These are phyloP conservation scores for Arthrocladium fulminans DNA, from an alignment of 2,329 filamentous ascomycete genomes.

Conservation along the genomic window DNA sequence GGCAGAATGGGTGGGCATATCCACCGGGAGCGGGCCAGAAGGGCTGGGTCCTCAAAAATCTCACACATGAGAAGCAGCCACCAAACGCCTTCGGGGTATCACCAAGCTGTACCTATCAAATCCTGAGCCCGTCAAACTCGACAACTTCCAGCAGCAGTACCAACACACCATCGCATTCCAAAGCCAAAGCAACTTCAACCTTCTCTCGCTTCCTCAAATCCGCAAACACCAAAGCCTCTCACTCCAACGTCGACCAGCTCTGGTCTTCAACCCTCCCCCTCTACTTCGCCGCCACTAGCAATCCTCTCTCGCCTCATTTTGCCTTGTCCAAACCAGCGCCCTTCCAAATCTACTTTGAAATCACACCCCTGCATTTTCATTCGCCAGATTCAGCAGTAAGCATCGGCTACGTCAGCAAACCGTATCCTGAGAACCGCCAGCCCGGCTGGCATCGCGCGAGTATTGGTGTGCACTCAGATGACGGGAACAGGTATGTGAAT, in stretches of 20 bases:
- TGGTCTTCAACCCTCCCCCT: slow-evolving; percentile 48
- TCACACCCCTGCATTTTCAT: slow-evolving; percentile 39
- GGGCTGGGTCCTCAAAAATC: background rate
- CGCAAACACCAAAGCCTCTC: slow-evolving; percentile 18
- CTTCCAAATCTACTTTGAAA: slow-evolving; percentile 53
- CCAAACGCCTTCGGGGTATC: background rate
- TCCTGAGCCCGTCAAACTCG: slow-evolving; percentile 31
- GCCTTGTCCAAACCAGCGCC: slow-evolving; percentile 21
- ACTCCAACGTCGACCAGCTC: slow-evolving; percentile 40
- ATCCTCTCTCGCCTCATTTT: slow-evolving; percentile 27
- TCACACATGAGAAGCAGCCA: background rate
- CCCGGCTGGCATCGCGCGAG: slow-evolving; percentile 57
- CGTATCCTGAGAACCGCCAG: slow-evolving; percentile 53
- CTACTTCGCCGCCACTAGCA: slow-evolving; percentile 46
- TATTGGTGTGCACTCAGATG: slow-evolving; percentile 54
- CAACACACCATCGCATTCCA: background rate
- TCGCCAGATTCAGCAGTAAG: slow-evolving; percentile 46
- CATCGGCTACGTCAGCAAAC: slow-evolving; percentile 52
- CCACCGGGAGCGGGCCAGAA: background rate
- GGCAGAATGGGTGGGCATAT: background rate
- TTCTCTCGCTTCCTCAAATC: slow-evolving; percentile 9
- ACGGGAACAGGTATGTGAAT: slow-evolving; percentile 55
- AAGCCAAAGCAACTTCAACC: background rate
- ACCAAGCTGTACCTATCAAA: slow-evolving; percentile 35
- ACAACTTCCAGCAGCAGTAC: slow-evolving; percentile 31